phyloP scores from a whole-genome alignment of 2,329 filamentous ascomycete genomes.

The Dactylellina haptotyla region DNA sequence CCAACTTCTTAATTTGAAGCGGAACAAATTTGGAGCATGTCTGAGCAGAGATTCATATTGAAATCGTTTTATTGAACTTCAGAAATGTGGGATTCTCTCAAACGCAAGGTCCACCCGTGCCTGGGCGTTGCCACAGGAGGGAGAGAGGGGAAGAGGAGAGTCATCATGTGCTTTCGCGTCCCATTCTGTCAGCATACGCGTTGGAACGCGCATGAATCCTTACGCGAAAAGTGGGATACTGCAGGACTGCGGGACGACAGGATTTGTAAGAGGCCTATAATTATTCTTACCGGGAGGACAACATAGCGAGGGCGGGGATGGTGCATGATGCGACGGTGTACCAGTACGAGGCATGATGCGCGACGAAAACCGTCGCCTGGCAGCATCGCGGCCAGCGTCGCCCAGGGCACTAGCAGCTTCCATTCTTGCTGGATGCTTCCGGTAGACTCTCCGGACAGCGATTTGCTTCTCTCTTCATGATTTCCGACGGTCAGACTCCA shows the following conservation, averaged over 20 bases:
- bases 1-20: conserved; percentile 27
- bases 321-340: conserved; percentile 19
- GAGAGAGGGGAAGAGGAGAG: conserved; percentile 1
- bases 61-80: conserved; percentile 19
- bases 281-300: not conserved
- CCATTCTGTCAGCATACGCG: conserved; percentile 7
- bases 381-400: conserved; percentile 25
- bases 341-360: conserved; percentile 46
- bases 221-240: conserved; percentile 10
- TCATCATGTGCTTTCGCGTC: conserved; percentile 53
- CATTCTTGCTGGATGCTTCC: conserved; percentile 19
- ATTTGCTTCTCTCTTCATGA: conserved; percentile 32
- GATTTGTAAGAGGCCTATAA: conserved; percentile 1
- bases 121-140: not conserved
- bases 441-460: conserved; percentile 13
- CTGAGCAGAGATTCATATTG: conserved; percentile 12
- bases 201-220: conserved; percentile 27
- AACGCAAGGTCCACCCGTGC: conserved; percentile 15
- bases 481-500: conserved; percentile 17
- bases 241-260: conserved; percentile 34
- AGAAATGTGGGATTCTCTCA: conserved; percentile 29
- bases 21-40: conserved; percentile 7
- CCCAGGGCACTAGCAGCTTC: conserved; percentile 44
- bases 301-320: conserved; percentile 2
- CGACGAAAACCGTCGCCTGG: conserved; percentile 18